These are phyloP conservation scores for Ulmus americana DNA, from an alignment of 331 rosid genomes.

Conservation along the genomic window DNA sequence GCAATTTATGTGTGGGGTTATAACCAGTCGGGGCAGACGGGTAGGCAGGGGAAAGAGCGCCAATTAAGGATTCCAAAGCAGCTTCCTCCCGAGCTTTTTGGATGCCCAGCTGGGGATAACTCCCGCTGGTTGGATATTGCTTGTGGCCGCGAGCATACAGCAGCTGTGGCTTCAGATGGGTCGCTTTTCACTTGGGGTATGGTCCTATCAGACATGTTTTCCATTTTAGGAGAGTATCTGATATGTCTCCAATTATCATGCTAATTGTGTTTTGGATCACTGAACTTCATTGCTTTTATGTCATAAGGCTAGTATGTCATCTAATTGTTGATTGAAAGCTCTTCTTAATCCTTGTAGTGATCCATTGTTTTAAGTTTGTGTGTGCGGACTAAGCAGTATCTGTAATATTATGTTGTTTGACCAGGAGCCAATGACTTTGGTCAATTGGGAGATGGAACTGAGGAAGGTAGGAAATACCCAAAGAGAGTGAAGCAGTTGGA, in stretches of 20 bases:
- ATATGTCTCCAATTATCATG: neutral
- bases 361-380: neutral
- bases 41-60: slow-evolving; percentile 56
- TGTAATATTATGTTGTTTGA: neutral
- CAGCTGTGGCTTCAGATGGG: slow-evolving; percentile 86
- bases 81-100: slow-evolving; percentile 70
- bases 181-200: slow-evolving; percentile 87
- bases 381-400: neutral
- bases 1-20: slow-evolving; percentile 96
- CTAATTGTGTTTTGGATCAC: neutral
- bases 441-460: slow-evolving; percentile 96
- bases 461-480: slow-evolving; percentile 67
- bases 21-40: slow-evolving; percentile 90
- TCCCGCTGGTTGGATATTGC: slow-evolving; percentile 81
- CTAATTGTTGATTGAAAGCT: neutral
- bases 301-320: neutral
- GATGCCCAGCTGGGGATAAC: slow-evolving; percentile 64
- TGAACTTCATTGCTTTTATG: neutral
- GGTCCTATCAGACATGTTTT: neutral
- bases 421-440: slow-evolving; percentile 85
- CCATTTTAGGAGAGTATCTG: neutral
- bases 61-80: slow-evolving; percentile 80
- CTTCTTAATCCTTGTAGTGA: neutral
- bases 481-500: slow-evolving; percentile 60
- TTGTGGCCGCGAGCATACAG: slow-evolving; percentile 93